Evolutionary conservation across 805 yeast genomes (phyloP).

Genomic region (Ogataea trehaloabstinens): DNA sequence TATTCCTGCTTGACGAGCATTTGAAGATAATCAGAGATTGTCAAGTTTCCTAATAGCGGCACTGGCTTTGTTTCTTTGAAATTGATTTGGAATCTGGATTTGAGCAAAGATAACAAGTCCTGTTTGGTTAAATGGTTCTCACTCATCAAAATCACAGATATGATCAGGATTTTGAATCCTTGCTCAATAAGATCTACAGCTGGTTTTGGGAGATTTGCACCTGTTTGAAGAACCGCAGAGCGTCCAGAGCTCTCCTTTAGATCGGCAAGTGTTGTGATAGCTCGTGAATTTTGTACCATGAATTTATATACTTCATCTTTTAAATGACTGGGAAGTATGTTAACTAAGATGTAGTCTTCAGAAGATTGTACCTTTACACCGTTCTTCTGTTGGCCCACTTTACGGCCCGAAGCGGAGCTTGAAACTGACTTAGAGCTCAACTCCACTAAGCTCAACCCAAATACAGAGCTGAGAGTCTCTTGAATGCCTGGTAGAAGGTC

Average conservation of each 20-base stretch:
- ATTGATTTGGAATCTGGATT: slow-evolving; percentile 21
- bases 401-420: not conserved
- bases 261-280: slow-evolving; percentile 13
- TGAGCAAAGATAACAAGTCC: slow-evolving; percentile 25
- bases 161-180: slow-evolving; percentile 28
- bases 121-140: slow-evolving; percentile 27
- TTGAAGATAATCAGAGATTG: slow-evolving; percentile 22
- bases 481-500: slow-evolving; percentile 22
- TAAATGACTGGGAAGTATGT: slow-evolving; percentile 17
- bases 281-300: slow-evolving; percentile 7
- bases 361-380: slow-evolving; percentile 4
- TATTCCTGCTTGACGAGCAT: slow-evolving; percentile 28
- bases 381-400: not conserved
- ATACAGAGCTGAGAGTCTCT: slow-evolving; percentile 11
- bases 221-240: slow-evolving; percentile 11
- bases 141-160: slow-evolving; percentile 26
- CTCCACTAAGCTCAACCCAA: slow-evolving; percentile 28
- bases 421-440: slow-evolving; percentile 13
- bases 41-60: slow-evolving; percentile 18
- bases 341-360: slow-evolving; percentile 27
- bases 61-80: slow-evolving; percentile 22
- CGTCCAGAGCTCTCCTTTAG: slow-evolving; percentile 6
- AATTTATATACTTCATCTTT: slow-evolving; percentile 23
- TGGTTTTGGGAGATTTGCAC: slow-evolving; percentile 25
- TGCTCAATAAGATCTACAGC: slow-evolving; percentile 18